phyloP scores from a whole-genome alignment of 441 rosid genomes.

The Aleurites moluccanus region DNA sequence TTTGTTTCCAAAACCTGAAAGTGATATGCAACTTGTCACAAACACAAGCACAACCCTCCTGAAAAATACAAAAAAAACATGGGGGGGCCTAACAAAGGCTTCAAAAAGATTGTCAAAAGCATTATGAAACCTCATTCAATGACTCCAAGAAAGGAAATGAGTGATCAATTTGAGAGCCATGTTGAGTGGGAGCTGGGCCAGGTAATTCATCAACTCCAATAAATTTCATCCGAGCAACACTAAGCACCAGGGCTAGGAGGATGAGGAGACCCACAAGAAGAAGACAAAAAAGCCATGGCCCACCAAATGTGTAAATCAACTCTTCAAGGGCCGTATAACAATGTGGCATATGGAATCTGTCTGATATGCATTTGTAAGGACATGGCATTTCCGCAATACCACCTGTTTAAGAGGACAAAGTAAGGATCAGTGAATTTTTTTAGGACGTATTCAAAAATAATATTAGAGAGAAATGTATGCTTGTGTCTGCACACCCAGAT shows the following conservation, averaged over 20 bases:
- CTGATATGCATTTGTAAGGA: slow-evolving; percentile 85
- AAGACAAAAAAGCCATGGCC: slow-evolving; percentile 97
- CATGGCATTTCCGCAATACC: slow-evolving; percentile 93
- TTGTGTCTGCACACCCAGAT: background rate
- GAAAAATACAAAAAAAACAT: background rate
- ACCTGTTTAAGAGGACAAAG: slow-evolving; percentile 58
- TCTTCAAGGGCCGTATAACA: slow-evolving; percentile 99
- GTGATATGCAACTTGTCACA: slow-evolving; percentile 3
- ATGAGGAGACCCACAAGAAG: slow-evolving; percentile 86
- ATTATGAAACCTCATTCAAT: slow-evolving; percentile 76
- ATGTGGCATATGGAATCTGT: slow-evolving; percentile 96
- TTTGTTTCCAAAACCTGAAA: slow-evolving; percentile 96
- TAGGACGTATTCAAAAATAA: background rate
- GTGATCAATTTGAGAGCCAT: slow-evolving; percentile 92
- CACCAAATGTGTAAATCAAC: slow-evolving; percentile 97
- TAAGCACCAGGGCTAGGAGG: slow-evolving; percentile 92
- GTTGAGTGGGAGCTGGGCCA: slow-evolving; percentile 94
- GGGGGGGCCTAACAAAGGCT: background rate
- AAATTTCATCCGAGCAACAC: slow-evolving; percentile 98
- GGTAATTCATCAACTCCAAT: slow-evolving; percentile 95
- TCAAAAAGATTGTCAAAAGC: slow-evolving; percentile 17
- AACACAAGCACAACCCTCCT: background rate
- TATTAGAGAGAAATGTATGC: background rate
- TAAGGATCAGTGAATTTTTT: background rate
- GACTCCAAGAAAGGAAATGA: slow-evolving; percentile 99